Conservation (phyloP, 371 early-diverging fungal genomes). For the Gilbertella persicaria region DNA sequence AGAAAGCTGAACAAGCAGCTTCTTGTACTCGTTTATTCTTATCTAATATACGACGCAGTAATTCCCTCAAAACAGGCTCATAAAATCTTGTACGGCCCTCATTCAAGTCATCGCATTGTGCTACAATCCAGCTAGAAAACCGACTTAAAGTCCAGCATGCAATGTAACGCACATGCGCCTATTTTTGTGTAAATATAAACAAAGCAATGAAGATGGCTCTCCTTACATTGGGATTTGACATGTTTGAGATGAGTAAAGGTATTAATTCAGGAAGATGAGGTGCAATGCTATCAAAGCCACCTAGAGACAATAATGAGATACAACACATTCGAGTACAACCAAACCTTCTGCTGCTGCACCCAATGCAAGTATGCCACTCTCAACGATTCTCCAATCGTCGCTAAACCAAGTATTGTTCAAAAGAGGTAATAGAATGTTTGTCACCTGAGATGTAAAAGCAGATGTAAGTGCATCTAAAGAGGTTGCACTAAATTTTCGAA, state of each 20-base stretch:
- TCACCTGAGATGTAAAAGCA: slow-evolving; percentile 74
- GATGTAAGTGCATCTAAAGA: slow-evolving; percentile 87
- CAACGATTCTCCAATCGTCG: slow-evolving; percentile 85
- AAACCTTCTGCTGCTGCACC: slow-evolving; percentile 94
- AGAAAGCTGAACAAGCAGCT: slow-evolving; percentile 93
- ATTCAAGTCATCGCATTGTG: slow-evolving; percentile 48
- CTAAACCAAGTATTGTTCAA: slow-evolving; percentile 76
- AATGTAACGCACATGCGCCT: slow-evolving; percentile 90
- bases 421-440: slow-evolving; percentile 76
- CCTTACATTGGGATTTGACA: slow-evolving; percentile 74
- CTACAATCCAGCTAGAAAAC: slow-evolving; percentile 86
- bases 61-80: slow-evolving; percentile 77
- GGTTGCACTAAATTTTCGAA: slow-evolving; percentile 95
- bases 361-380: slow-evolving; percentile 92
- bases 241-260: slow-evolving; percentile 74
- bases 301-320: slow-evolving; percentile 23
- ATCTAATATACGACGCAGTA: slow-evolving; percentile 80
- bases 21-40: slow-evolving; percentile 94
- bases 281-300: slow-evolving; percentile 77
- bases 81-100: slow-evolving; percentile 73
- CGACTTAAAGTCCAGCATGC: slow-evolving; percentile 96
- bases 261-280: slow-evolving; percentile 85
- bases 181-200: slow-evolving; percentile 2
- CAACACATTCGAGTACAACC: neutral
- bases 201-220: neutral